Conservation (phyloP, 2,329 filamentous ascomycete species). For the Hymenoscyphus fructigenus region DNA sequence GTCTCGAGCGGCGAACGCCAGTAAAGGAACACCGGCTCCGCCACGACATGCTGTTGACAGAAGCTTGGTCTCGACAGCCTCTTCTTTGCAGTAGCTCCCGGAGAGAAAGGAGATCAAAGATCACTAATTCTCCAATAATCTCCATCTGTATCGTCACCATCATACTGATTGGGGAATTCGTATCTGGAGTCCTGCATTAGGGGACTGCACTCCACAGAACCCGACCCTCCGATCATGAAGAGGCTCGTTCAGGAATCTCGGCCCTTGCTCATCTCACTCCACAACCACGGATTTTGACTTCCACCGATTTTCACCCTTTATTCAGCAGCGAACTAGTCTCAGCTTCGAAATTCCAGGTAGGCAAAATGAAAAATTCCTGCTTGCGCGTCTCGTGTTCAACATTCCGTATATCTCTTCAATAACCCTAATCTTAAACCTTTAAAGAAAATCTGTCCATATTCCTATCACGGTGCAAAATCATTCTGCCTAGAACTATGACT, state of each 20-base stretch:
- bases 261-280: neutral
- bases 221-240: neutral
- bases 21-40: slow-evolving; percentile 3
- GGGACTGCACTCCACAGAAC: neutral
- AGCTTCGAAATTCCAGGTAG: neutral
- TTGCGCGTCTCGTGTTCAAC: neutral
- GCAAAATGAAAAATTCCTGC: neutral
- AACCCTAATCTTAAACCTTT: neutral
- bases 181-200: neutral
- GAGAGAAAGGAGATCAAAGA: neutral
- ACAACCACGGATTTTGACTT: no score
- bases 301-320: no score
- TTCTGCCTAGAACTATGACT: slow-evolving; percentile 7
- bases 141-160: neutral
- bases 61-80: neutral
- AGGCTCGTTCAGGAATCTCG: neutral
- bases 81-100: neutral
- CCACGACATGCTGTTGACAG: neutral
- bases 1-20: neutral
- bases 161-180: neutral
- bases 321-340: neutral
- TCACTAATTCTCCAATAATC: neutral
- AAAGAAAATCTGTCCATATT: neutral
- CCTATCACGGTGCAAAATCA: neutral
- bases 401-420: neutral